These are phyloP conservation scores for Aspergillus bombycis DNA, from an alignment of 2,329 filamentous ascomycete genomes.

Conservation along the genomic window DNA sequence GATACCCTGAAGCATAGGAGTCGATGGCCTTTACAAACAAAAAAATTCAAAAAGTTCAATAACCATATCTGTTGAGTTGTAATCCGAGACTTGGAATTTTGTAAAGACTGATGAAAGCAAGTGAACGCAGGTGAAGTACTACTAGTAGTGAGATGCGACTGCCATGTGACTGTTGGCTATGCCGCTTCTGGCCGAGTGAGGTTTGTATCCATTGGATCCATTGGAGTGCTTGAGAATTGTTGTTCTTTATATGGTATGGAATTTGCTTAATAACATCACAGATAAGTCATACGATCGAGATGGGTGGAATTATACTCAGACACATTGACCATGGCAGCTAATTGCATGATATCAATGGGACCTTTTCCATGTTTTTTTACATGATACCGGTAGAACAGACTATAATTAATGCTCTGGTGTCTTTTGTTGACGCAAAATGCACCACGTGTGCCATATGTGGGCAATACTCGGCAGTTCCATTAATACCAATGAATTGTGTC, in stretches of 20 bases:
- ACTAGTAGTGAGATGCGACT: background rate
- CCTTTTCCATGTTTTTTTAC: background rate
- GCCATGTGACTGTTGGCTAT: background rate
- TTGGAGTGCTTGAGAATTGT: background rate
- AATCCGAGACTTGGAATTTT: background rate
- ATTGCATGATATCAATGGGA: background rate
- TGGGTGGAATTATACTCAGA: background rate
- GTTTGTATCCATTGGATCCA: background rate
- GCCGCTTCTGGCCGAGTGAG: background rate
- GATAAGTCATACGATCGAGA: background rate
- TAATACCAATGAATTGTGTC: background rate
- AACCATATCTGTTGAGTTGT: too few relatives aligned
- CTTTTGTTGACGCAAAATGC: background rate
- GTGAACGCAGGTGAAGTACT: background rate
- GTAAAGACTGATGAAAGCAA: background rate
- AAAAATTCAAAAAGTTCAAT: conserved; percentile 10
- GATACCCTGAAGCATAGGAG: conserved; percentile 12
- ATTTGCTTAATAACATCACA: background rate
- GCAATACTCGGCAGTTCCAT: background rate
- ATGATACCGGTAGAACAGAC: background rate
- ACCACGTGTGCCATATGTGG: background rate
- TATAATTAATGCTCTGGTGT: background rate
- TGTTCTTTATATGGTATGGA: background rate
- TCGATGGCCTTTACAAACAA: background rate
- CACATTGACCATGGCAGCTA: background rate